Percentiles rank a stretch among this genome's conserved stretches.
phyloP scores from a whole-genome alignment of 768 basidiomycete genomes.

The Lactarius hengduanensis region DNA sequence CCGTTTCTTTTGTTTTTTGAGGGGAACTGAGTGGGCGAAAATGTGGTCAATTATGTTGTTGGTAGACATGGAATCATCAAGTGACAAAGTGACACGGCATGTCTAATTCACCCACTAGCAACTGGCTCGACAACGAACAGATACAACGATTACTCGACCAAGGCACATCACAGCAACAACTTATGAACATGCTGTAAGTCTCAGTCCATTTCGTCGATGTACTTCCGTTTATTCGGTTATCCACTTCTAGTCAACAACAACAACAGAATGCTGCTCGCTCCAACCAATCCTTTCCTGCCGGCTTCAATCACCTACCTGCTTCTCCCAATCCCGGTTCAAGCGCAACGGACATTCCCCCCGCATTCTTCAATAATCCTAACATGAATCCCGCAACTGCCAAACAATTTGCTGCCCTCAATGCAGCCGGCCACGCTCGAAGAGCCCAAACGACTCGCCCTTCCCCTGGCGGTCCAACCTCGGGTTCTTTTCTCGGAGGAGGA shows the following conservation, averaged over 20 bases:
- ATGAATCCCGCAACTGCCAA: constrained; percentile 71
- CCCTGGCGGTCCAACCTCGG: constrained; percentile 62
- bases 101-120: constrained; percentile 20
- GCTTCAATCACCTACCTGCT: constrained; percentile 21
- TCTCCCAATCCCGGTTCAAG: constrained; percentile 24
- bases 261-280: constrained; percentile 19
- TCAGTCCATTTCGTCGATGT: background rate
- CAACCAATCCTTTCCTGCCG: constrained; percentile 16
- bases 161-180: constrained; percentile 24
- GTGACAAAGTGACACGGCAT: background rate
- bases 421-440: constrained; percentile 58
- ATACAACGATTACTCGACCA: constrained; percentile 26
- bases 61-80: background rate
- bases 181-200: constrained; percentile 30
- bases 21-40: constrained; percentile 50
- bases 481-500: constrained; percentile 55
- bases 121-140: constrained; percentile 26
- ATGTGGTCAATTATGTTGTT: constrained; percentile 67
- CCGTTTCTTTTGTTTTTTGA: constrained; percentile 44
- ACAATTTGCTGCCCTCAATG: constrained; percentile 77
- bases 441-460: constrained; percentile 40
- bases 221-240: background rate
- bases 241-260: constrained; percentile 21
- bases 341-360: constrained; percentile 12
- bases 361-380: constrained; percentile 28